Conservation (phyloP, 306 rosid species). For the Vigna reflexopilosa region DNA sequence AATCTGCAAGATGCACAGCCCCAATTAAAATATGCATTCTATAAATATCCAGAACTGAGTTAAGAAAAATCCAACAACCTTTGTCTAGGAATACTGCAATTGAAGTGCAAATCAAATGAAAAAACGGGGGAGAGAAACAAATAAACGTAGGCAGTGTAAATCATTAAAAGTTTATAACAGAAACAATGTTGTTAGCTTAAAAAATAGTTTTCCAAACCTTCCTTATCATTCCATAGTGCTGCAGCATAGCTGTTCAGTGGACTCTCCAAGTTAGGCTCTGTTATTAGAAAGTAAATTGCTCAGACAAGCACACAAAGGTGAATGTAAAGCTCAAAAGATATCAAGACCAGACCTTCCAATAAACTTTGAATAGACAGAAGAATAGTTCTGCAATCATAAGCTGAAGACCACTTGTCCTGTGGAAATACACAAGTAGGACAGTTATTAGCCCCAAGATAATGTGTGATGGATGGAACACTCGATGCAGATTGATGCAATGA, state of each 20-base stretch:
- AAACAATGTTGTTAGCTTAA: constrained; percentile 4
- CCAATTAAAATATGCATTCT: constrained; percentile 13
- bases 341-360: constrained; percentile 75
- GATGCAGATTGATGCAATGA: neutral
- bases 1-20: constrained; percentile 58
- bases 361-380: constrained; percentile 94
- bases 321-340: constrained; percentile 32
- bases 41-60: constrained; percentile 1
- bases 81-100: neutral
- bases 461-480: neutral
- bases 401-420: constrained; percentile 99
- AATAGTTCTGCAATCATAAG: constrained; percentile 96
- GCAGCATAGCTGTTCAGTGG: constrained; percentile 97
- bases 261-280: constrained; percentile 97
- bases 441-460: constrained; percentile 28
- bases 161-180: neutral
- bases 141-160: constrained; percentile 35
- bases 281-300: constrained; percentile 46
- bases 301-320: constrained; percentile 42
- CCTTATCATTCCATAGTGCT: constrained; percentile 81
- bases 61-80: neutral
- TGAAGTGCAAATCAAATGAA: constrained; percentile 24
- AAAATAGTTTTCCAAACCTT: constrained; percentile 61
- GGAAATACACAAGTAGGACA: constrained; percentile 27
- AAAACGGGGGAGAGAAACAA: neutral